These are phyloP conservation scores for Chlorociboria aeruginascens DNA, from an alignment of 495 filamentous ascomycete species.

Conservation along the genomic window DNA sequence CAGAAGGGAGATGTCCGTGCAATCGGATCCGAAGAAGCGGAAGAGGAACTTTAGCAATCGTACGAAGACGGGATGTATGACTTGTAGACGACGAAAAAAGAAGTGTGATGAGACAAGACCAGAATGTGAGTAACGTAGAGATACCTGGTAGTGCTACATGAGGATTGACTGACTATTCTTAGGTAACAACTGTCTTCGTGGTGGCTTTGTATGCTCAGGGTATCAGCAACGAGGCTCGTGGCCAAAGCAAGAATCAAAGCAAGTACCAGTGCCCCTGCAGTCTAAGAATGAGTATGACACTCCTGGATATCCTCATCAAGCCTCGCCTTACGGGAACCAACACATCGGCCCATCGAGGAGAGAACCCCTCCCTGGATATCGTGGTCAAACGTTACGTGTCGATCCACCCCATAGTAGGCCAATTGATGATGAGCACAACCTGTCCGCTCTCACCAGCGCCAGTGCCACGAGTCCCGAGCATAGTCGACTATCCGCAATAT, in stretches of 20 bases:
- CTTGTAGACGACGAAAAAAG: constrained; percentile 90
- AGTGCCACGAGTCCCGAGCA: constrained; percentile 41
- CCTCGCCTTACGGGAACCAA: constrained; percentile 23
- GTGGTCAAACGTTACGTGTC: constrained; percentile 40
- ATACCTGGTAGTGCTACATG: not conserved
- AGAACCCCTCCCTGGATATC: constrained; percentile 37
- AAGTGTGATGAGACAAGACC: constrained; percentile 96
- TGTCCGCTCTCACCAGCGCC: constrained; percentile 37
- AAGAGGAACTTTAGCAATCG: constrained; percentile 92
- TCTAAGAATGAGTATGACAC: constrained; percentile 67
- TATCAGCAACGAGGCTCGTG: constrained; percentile 67
- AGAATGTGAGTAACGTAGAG: constrained; percentile 51
- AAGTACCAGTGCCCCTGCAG: constrained; percentile 65
- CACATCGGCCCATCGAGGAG: constrained; percentile 24
- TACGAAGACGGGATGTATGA: constrained; percentile 96
- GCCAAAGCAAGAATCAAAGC: constrained; percentile 49
- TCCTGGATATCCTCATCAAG: constrained; percentile 35
- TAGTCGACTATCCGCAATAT: constrained; percentile 37
- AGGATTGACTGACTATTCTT: constrained; percentile 7
- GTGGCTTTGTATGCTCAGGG: constrained; percentile 88
- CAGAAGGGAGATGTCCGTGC: constrained; percentile 36
- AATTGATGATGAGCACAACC: constrained; percentile 36
- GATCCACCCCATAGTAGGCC: constrained; percentile 37
- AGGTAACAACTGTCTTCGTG: constrained; percentile 90
- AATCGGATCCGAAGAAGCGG: constrained; percentile 64